phyloP scores from a whole-genome alignment of 2,329 filamentous ascomycete genomes.

The Didymella sp. region DNA sequence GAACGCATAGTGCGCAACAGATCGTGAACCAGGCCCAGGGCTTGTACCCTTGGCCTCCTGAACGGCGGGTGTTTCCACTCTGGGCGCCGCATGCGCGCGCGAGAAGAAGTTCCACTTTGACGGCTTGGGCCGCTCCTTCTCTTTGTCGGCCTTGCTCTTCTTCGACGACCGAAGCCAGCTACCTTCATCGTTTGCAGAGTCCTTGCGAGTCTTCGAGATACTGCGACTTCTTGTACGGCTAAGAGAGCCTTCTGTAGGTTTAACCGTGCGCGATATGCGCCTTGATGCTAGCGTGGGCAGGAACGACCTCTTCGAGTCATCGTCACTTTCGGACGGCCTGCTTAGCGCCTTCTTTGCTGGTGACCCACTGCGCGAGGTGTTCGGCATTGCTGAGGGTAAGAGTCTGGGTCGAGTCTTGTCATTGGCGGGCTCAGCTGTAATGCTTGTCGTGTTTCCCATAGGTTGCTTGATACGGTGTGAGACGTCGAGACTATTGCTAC shows the following conservation, averaged over 20 bases:
- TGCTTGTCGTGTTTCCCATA: conserved; percentile 30
- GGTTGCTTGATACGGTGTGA: conserved; percentile 22
- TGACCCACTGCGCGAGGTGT: conserved; percentile 40
- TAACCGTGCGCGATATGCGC: conserved; percentile 39
- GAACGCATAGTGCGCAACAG: conserved; percentile 65
- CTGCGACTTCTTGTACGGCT: conserved; percentile 25
- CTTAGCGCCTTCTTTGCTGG: conserved; percentile 41
- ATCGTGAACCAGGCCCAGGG: conserved; percentile 45
- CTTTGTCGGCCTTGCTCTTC: conserved; percentile 34
- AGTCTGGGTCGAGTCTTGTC: conserved; percentile 37
- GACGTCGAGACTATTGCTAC: conserved; percentile 46
- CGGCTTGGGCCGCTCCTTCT: conserved; percentile 47
- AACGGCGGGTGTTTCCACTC: conserved; percentile 42
- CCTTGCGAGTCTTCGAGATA: conserved; percentile 33
- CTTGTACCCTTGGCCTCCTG: conserved; percentile 52
- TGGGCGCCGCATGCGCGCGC: conserved; percentile 52
- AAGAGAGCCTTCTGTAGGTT: conserved; percentile 29
- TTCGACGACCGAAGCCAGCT: conserved; percentile 49
- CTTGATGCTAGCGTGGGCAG: conserved; percentile 40
- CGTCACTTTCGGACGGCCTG: conserved; percentile 48
- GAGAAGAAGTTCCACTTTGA: conserved; percentile 67
- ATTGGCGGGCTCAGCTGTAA: conserved; percentile 25
- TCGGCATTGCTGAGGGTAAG: conserved; percentile 50
- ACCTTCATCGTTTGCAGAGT: conserved; percentile 44
- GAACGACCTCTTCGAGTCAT: conserved; percentile 45